Evolutionary conservation across 129 eudicot genomes (phyloP).

Genomic region (Saussurea involucrata): DNA sequence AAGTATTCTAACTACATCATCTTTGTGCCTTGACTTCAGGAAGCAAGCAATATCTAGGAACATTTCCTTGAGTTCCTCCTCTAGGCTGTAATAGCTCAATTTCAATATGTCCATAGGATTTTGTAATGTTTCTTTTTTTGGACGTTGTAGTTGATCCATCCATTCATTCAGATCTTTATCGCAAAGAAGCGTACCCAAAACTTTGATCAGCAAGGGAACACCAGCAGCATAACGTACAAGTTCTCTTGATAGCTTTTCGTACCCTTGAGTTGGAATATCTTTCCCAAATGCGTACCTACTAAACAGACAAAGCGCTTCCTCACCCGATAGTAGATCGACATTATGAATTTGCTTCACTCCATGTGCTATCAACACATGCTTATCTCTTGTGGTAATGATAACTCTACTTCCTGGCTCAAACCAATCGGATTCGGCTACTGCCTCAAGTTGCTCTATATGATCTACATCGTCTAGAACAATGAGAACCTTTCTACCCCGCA

Average conservation of each 20-base stretch:
- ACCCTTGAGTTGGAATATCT: not conserved
- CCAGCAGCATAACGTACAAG: not conserved
- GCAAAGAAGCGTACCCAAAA: not conserved
- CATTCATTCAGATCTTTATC: not conserved
- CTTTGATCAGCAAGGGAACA: not conserved
- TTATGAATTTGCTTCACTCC: not conserved
- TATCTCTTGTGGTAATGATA: slow-evolving; percentile 1
- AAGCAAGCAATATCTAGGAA: slow-evolving; percentile 3
- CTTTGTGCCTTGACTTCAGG: not conserved
- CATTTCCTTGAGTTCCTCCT: not conserved
- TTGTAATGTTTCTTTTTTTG: too few species aligned
- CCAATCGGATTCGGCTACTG: not conserved
- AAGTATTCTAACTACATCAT: not conserved
- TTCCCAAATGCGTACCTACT: not conserved
- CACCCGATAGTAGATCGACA: not conserved
- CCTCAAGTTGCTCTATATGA: not conserved
- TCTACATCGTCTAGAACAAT: not conserved
- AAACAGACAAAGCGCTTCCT: not conserved
- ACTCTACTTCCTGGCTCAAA: slow-evolving; percentile 2
- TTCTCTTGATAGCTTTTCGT: not conserved
- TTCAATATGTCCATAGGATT: too few species aligned
- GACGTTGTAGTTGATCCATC: not conserved
- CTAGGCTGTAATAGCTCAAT: not conserved
- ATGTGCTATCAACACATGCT: not conserved
- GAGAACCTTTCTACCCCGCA: not conserved